phyloP scores from a whole-genome alignment of 2,329 filamentous ascomycete species.

The Ophiocordyceps sinensis region DNA sequence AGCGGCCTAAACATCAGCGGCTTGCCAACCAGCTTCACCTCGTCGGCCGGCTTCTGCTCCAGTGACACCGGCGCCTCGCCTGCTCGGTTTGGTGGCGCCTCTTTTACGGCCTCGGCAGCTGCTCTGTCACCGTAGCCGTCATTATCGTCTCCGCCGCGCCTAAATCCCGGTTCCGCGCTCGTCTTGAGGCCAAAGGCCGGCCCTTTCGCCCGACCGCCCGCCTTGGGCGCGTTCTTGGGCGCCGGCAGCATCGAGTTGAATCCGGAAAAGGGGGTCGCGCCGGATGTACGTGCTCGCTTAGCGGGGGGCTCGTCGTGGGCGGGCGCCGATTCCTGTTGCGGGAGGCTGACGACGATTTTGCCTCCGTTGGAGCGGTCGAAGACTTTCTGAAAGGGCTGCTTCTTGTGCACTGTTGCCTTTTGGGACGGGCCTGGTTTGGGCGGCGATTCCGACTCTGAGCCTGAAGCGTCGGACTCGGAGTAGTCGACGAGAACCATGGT shows the following conservation, averaged over 20 bases:
- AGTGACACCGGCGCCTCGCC: slow-evolving; percentile 35
- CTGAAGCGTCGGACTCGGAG: slow-evolving; percentile 67
- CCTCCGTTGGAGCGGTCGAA: slow-evolving; percentile 68
- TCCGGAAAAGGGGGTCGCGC: slow-evolving; percentile 53
- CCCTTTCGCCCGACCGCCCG: slow-evolving; percentile 12
- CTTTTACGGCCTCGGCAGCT: slow-evolving; percentile 7
- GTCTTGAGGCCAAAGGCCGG: slow-evolving; percentile 58
- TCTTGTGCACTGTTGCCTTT: slow-evolving; percentile 16
- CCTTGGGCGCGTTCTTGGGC: slow-evolving; percentile 48
- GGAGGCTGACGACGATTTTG: slow-evolving; percentile 72
- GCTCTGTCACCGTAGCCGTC: slow-evolving; percentile 8
- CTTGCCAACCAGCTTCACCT: slow-evolving; percentile 59
- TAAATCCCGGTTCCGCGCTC: slow-evolving; percentile 69
- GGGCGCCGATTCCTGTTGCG: slow-evolving; percentile 27
- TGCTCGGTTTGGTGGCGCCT: slow-evolving; percentile 25
- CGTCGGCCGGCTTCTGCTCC: slow-evolving; percentile 43
- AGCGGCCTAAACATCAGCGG: slow-evolving; percentile 80
- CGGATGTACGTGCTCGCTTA: slow-evolving; percentile 50
- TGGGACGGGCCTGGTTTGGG: slow-evolving; percentile 12
- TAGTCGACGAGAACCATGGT: slow-evolving; percentile 70
- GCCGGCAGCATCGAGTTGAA: slow-evolving; percentile 81
- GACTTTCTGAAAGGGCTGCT: slow-evolving; percentile 62
- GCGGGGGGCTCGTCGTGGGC: slow-evolving; percentile 36
- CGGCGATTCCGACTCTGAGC: slow-evolving; percentile 33
- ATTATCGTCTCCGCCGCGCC: slow-evolving; percentile 30